A percentile compares a stretch with the other conserved stretches of the same genome.
Conservation (phyloP, 2,329 filamentous ascomycete genomes). For the Neodidymelliopsis sp. region DNA sequence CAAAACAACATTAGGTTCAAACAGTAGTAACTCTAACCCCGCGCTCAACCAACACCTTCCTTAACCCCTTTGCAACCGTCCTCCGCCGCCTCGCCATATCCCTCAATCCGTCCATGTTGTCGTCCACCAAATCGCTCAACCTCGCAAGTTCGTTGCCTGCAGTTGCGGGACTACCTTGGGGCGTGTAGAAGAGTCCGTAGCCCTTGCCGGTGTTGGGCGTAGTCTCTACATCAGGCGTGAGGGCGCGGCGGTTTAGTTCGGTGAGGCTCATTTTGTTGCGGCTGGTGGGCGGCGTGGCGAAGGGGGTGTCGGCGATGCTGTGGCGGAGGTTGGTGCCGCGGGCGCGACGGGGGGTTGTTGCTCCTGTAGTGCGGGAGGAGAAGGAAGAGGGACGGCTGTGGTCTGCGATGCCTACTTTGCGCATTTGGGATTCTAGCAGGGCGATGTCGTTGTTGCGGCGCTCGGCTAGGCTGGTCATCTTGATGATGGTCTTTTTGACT, state of each 20-base stretch:
- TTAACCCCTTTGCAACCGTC: constrained; percentile 50
- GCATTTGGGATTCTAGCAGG: constrained; percentile 85
- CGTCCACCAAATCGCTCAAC: constrained; percentile 51
- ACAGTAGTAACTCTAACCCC: constrained; percentile 37
- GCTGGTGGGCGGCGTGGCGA: constrained; percentile 48
- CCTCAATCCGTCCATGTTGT: constrained; percentile 49
- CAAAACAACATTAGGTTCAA: too few species aligned
- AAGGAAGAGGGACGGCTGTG: constrained; percentile 34
- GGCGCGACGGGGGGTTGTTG: constrained; percentile 30
- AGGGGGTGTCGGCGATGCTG: constrained; percentile 37
- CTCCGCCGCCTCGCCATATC: constrained; percentile 46
- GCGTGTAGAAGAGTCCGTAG: constrained; percentile 47
- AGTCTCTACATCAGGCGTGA: constrained; percentile 40
- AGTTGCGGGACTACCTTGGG: constrained; percentile 37
- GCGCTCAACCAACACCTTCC: constrained; percentile 44
- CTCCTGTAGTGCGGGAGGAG: constrained; percentile 25
- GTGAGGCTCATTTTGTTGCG: constrained; percentile 43
- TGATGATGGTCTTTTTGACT: constrained; percentile 87
- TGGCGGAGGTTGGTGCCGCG: constrained; percentile 24
- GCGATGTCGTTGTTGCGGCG: constrained; percentile 91
- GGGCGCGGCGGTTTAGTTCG: constrained; percentile 38
- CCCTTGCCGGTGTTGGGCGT: constrained; percentile 38
- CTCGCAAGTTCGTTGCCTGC: constrained; percentile 39
- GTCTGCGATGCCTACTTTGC: constrained; percentile 62
- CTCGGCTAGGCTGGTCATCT: constrained; percentile 92